Base-by-base conservation (phyloP, 1,139 yeast genomes). In the Scheffersomyces insectosa region DNA sequence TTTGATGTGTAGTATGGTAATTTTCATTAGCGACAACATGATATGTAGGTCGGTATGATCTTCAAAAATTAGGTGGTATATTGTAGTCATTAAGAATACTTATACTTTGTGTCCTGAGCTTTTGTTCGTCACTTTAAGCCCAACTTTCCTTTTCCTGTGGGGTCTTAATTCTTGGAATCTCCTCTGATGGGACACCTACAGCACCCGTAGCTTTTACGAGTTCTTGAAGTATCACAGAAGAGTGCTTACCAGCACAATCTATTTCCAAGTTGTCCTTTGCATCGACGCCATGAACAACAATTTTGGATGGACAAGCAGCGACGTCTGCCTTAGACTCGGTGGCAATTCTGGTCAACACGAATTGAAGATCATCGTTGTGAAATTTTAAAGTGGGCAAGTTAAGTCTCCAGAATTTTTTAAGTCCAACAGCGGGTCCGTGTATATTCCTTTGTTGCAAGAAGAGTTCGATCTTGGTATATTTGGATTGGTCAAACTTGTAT, bases 301-400 rank as follows among this genome's bases (percentile, higher is more conserved):
- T 56, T 44, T 61, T 65, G 15, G 80, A 74, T 1, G 87, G 87
- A 47, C 79, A 72, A 38, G 68, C 62, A 36, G 66, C 70, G 30
- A 74, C 75, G 31, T 72, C 67, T 39, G 57, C 59, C 44, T 65
- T 68, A 39, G 65, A 66, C 25, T 62, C 63, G 42, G 80, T 75
- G 29, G 68, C 66, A 36, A 85, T 72, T 51, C 88, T 72, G 25
- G 75, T 68, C 37, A 89, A 85, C 27, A 79, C 73, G 46, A 88
- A 82, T 30, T 80, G 77, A 29, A 87, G 60, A 35, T 72, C 69
- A 28, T 93, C 93, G 63, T 90, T 90, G 68, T 88, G 91, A 65
- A 87, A 90, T 60, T 83, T 85, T 46, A 90, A 72, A 11, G 89
- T 82, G 15, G 95, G 96, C 45, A 89, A 70, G 63, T 82, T 78